phyloP scores from a whole-genome alignment of 352 stramenopile species.

The Phytophthora sansomeana region DNA sequence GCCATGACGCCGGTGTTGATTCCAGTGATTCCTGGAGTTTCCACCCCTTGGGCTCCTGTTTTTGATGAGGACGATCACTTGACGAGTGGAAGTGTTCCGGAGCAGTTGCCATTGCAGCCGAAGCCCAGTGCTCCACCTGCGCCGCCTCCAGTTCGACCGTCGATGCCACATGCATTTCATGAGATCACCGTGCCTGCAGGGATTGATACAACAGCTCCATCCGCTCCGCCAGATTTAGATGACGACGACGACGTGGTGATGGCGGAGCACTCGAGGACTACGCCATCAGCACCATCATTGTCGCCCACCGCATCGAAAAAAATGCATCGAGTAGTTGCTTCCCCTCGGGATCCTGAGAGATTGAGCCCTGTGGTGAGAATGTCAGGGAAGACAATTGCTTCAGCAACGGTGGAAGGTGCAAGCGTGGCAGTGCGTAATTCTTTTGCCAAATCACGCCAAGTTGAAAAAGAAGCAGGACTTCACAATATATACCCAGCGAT shows the following conservation, averaged over 20 bases:
- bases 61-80: conserved; percentile 28
- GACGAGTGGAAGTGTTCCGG: background rate
- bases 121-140: conserved; percentile 27
- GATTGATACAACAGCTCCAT: conserved; percentile 21
- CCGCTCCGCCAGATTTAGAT: conserved; percentile 41
- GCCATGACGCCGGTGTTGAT: background rate
- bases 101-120: conserved; percentile 14
- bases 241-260: conserved; percentile 25
- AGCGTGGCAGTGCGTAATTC: conserved; percentile 49
- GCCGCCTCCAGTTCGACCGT: conserved; percentile 17
- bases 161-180: conserved; percentile 39
- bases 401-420: conserved; percentile 35
- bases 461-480: conserved; percentile 39
- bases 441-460: conserved; percentile 53
- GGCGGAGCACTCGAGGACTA: conserved; percentile 16
- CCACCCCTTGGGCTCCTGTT: conserved; percentile 39
- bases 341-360: conserved; percentile 28
- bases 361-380: conserved; percentile 28
- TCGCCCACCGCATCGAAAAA: conserved; percentile 58
- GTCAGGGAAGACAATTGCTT: conserved; percentile 1
- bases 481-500: conserved; percentile 54
- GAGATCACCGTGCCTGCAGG: conserved; percentile 26
- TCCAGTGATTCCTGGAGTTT: background rate
- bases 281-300: conserved; percentile 49
- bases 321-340: conserved; percentile 32